A percentile compares a stretch with the other conserved stretches of the same genome.
Conservation (phyloP, 2,329 filamentous ascomycete species). For the Cercospora janseana region DNA sequence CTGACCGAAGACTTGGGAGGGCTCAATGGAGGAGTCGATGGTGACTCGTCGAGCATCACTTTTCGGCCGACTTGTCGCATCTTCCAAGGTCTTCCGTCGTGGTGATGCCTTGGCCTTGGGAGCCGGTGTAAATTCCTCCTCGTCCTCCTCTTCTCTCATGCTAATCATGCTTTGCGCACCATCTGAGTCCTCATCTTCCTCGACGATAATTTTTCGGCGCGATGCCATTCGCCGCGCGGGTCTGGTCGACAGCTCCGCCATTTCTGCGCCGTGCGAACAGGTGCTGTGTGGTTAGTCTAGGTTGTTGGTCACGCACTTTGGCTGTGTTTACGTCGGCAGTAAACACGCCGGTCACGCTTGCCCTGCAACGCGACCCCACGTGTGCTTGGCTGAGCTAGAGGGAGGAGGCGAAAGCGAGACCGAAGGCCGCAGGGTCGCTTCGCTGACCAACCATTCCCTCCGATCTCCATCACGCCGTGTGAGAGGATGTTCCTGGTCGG, state of each 20-base stretch:
- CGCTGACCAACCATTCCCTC: too few species aligned
- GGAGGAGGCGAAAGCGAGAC: too few species aligned
- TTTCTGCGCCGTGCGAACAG: constrained; percentile 21
- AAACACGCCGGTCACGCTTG: constrained; percentile 5
- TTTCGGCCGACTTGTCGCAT: constrained; percentile 47
- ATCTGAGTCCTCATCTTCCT: constrained; percentile 64
- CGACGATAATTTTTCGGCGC: constrained; percentile 70
- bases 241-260: constrained; percentile 45
- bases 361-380: constrained; percentile 1
- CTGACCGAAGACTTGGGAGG: constrained; percentile 60
- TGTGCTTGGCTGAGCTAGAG: background rate
- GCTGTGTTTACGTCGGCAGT: background rate
- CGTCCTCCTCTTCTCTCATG: constrained; percentile 56
- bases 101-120: constrained; percentile 59
- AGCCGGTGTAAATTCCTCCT: constrained; percentile 78
- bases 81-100: constrained; percentile 51
- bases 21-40: constrained; percentile 56
- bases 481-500: constrained; percentile 4
- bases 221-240: constrained; percentile 60
- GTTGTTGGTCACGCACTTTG: background rate
- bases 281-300: constrained; percentile 15
- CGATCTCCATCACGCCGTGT: constrained; percentile 1
- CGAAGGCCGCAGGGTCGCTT: too few species aligned
- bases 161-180: constrained; percentile 59
- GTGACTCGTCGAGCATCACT: constrained; percentile 45